Conservation (phyloP, 2,329 filamentous ascomycete genomes). For the Cyphellophora attinorum region DNA sequence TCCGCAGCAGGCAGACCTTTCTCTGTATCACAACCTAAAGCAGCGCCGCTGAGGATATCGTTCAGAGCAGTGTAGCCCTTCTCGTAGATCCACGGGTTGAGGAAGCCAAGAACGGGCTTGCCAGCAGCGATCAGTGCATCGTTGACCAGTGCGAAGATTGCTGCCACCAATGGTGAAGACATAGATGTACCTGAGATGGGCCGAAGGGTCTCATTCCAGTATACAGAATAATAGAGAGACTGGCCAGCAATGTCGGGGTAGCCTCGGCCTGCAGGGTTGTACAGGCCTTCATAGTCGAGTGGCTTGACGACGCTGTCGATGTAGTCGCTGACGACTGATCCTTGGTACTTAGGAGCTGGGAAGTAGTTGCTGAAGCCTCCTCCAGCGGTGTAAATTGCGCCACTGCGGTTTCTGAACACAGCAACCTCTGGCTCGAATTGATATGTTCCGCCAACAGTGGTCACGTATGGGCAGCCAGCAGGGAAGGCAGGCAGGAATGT, state of each 20-base stretch:
- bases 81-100: conserved; percentile 53
- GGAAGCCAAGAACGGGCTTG: conserved; percentile 43
- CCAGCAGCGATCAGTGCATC: conserved; percentile 46
- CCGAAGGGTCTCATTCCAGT: conserved; percentile 30
- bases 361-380: conserved; percentile 47
- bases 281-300: conserved; percentile 36
- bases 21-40: conserved; percentile 25
- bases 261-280: conserved; percentile 40
- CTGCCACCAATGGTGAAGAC: conserved; percentile 49
- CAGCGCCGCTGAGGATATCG: conserved; percentile 31
- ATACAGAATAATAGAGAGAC: conserved; percentile 39
- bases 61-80: conserved; percentile 38
- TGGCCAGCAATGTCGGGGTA: conserved; percentile 53
- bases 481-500: conserved; percentile 56
- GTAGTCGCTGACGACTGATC: conserved; percentile 34
- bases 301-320: conserved; percentile 27
- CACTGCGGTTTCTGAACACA: conserved; percentile 32
- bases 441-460: conserved; percentile 53
- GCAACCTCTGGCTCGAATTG: conserved; percentile 29
- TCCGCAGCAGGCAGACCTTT: conserved; percentile 24
- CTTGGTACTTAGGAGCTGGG: conserved; percentile 37
- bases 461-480: conserved; percentile 58
- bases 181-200: conserved; percentile 34
- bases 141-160: conserved; percentile 53
- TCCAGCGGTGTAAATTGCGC: conserved; percentile 29